phyloP scores from a whole-genome alignment of 306 rosid species.

The Ziziphus jujuba region DNA sequence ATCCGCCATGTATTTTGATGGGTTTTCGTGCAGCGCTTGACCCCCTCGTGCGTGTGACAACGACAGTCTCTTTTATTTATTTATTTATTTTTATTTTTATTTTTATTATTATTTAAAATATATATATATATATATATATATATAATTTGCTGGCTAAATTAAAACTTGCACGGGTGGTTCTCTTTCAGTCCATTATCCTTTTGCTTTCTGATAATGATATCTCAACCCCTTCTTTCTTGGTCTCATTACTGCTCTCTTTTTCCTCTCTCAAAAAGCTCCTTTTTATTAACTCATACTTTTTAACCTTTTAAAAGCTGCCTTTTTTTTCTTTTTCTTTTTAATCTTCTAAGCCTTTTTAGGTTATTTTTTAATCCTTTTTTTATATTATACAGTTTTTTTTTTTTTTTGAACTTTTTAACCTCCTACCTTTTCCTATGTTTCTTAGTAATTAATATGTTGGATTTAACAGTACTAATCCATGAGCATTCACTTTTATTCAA shows the following conservation, averaged over 20 bases:
- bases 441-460: neutral
- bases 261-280: neutral
- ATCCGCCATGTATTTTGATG: constrained; percentile 42
- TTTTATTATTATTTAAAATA: neutral
- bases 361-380: neutral
- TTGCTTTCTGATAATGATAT: constrained; percentile 40
- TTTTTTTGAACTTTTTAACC: neutral
- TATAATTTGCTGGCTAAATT: neutral
- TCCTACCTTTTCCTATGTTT: neutral
- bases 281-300: neutral
- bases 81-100: neutral
- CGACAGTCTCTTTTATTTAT: constrained; percentile 36
- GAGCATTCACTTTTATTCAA: constrained; percentile 11
- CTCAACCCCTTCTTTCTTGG: constrained; percentile 27
- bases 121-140: no score
- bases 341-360: neutral
- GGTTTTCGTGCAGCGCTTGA: constrained; percentile 42
- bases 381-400: neutral
- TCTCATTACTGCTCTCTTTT: neutral
- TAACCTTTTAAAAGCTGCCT: constrained; percentile 9
- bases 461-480: neutral
- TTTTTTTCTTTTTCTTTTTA: constrained; percentile 16
- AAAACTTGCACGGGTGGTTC: constrained; percentile 67
- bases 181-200: constrained; percentile 29
- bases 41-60: constrained; percentile 60